Base-by-base conservation (phyloP, 1,284 basidiomycete genomes). In the Apiotrichum sp. region DNA sequence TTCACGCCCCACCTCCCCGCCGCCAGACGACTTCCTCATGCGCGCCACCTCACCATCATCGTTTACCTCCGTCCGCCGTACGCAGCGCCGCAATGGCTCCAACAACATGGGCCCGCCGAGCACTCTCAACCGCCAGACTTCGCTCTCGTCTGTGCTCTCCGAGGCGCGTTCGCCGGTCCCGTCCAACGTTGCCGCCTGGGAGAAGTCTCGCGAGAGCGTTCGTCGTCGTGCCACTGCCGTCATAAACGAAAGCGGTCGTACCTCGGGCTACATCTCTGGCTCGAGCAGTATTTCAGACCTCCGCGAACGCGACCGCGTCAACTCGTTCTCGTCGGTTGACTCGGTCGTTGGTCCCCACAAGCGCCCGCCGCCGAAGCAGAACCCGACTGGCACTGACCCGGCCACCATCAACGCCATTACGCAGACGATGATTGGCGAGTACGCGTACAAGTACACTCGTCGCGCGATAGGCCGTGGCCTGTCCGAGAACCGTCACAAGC, bases 371-470 rank as follows among this genome's bases (percentile, higher is more conserved):
- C 53, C 14, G 36, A 42, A 14, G 22, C 58, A 33, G 31, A 13
- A 11, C 32, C 13, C 22, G 39, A 50, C 85, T 29, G 29, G 47
- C 2, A 95, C 92, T 11, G 93, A 97, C 72, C 90, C 91, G 1
- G 75, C 80, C 2, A 79, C 93, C 63, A 93, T 98, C 65, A 93
- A 97, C 71, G 89, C 93, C 2, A 98, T 98, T 68, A 98, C 95
- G 4, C 93, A 98, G 80, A 97, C 93, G 29, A 99, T 99, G 95
- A 98, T 98, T 65, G 93, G 95, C 62, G 95, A 98, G 80, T 98
- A 93, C 78, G 78, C 98, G 78, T 91, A 89, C 84, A 98, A 98
- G 81, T 98, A 98, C 77, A 97, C 93, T 9, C 83, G 95, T 53
- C 84, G 85, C 59, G 78, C 89, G n/a, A 85, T 98, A 66, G 91